Base-by-base conservation (phyloP, 176 grass and related monocot species). In the Phragmites australis region DNA sequence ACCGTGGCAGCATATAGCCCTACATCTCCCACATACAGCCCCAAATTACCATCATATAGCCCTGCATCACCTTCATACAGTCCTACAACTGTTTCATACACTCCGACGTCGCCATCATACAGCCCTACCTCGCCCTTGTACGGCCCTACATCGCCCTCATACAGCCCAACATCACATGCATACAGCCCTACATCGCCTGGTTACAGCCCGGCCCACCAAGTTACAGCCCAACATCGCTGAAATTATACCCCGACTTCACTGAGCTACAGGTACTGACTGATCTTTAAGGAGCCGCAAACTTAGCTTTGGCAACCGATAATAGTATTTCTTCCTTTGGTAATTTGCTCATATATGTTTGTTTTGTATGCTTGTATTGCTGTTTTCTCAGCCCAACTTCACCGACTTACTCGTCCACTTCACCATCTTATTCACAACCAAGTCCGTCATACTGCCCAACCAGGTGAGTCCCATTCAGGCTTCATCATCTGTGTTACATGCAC, bases 381-480 rank as follows among this genome's bases (percentile, higher is more conserved):
- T 81, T 62, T 40, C 16, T 12, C 68, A 98, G 92, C 68, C 92
- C 96, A 40, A 91, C 96, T 2, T 98, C 92, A 52, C 92, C 88
- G 9, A 82, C 92, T 3, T 97, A 94, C 82, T 97, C 95, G 1
- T 90, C 95, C 27, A 98, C 92, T 22, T 98, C 95, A n/a, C 92
- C 92, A 31, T 93, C 95, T 6, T 93, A 87, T 89, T 88, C 95
- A 9, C 92, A 91, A 23, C 76, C 92, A 56, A 92, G 92, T 52
- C 92, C 95, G 0, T 89, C 95, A 14, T 94, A 98, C 75, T 93
- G 95, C 81, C 95, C 92, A 30, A 93, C 90, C 12, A 94, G 95
- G 92, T 94, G 77, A 77, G 80, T 49, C 23, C 3, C 14, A 18
- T 42, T 80, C n/a, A n/a, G n/a, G n/a, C n/a, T n/a, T n/a, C n/a